Base-by-base conservation (phyloP, 106 monocot genomes). In the Allium sativum region DNA sequence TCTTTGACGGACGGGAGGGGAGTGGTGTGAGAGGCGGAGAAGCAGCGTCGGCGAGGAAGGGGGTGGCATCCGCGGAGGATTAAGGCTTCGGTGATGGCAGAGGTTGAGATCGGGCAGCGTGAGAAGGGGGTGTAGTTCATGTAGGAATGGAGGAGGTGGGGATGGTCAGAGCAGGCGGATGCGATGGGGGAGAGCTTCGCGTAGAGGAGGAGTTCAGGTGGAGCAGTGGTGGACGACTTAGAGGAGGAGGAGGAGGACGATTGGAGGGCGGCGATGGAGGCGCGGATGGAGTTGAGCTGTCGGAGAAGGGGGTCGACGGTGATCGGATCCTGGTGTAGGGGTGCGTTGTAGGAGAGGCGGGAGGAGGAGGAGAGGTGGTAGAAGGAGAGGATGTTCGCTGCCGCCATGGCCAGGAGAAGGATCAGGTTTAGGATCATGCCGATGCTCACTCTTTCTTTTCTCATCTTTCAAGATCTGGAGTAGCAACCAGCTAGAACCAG, bases 1-100 rank as follows among this genome's bases (percentile, higher is more conserved):
- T 67, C 45, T 64, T 14, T 17, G 53, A 50, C 7, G 59, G 67
- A 22, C 22, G 55, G 0, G 56, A 40, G 16, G 44, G 72, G 19
- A 15, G 40, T 67, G n/a, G 55, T 12, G 9, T 70, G 58, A 10
- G 86, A 45, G 18, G 71, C 64, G 46, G 90, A 64, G 86, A 90
- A 90, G 86, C 95, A 95, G 70, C 95, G 84, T 66, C 90, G 95
- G 69, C 95, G 90, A 44, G 95, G 90, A 52, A 96, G 95, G n/a
- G 95, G 95, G 73, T 90, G 87, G 82, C 90, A 96, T 72, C 95
- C 96, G 79, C 84, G 87, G 70, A 88, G 90, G 64, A 91, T 40
- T 62, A 91, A 79, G 60, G 87, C 65, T 51, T 96, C 96, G 65
- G 68, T 75, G 65, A 84, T 54, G 73, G 87, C 67, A 55, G 56